These are phyloP conservation scores for Ceratorhiza oryzae-sativae DNA, from an alignment of 1,284 basidiomycete genomes.

Conservation along the genomic window DNA sequence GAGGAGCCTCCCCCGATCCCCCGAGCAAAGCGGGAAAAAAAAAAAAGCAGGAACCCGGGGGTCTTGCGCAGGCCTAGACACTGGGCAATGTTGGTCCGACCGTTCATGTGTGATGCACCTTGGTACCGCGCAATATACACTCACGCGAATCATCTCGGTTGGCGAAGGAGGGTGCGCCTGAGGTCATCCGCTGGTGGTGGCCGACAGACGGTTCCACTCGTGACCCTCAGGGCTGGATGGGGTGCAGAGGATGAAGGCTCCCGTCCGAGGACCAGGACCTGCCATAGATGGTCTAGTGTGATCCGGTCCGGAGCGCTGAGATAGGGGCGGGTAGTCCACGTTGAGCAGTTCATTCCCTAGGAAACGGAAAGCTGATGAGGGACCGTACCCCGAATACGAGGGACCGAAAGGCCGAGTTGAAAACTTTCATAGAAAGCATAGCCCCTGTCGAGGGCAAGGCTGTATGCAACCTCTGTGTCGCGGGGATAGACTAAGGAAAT, in stretches of 20 bases:
- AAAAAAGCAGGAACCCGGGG: conserved; percentile 5
- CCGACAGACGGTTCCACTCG: background rate
- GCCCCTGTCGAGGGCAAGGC: background rate
- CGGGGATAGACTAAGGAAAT: background rate
- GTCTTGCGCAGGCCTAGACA: background rate
- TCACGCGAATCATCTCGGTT: background rate
- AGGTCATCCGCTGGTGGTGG: background rate
- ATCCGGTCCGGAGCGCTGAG: conserved; percentile 27
- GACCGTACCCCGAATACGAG: background rate
- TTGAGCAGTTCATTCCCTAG: conserved; percentile 24
- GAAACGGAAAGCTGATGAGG: conserved; percentile 7
- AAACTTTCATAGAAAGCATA: background rate
- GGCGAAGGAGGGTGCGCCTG: conserved; percentile 15
- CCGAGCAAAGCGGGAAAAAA: too few relatives aligned
- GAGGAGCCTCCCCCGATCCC: conserved; percentile 22
- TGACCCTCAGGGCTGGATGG: conserved; percentile 29
- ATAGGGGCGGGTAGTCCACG: background rate
- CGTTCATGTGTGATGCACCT: background rate
- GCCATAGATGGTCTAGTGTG: conserved; percentile 15
- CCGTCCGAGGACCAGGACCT: background rate
- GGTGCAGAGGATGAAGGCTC: conserved; percentile 31
- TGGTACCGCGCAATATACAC: background rate
- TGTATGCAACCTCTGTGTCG: background rate
- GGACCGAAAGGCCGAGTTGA: background rate
- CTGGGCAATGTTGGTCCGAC: background rate